Base-by-base conservation (phyloP, 1,139 yeast species). In the Sugiyamaella grinbergsii region DNA sequence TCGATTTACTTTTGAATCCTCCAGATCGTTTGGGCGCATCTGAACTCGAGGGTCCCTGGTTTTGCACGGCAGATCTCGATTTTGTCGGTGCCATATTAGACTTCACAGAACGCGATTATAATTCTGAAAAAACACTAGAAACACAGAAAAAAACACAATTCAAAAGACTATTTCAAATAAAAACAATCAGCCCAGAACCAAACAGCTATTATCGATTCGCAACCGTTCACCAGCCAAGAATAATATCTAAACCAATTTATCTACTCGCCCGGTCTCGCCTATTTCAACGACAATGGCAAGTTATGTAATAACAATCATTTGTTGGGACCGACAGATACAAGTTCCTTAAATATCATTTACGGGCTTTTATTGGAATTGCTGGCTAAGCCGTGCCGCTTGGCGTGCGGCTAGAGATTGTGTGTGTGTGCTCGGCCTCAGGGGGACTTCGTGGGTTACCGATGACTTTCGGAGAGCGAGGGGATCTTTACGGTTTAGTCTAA, bases 231-330 rank as follows among this genome's bases (percentile, higher is more conserved):
- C n/a, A n/a, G n/a, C n/a, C n/a, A n/a, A n/a, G n/a, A n/a, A n/a
- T n/a, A n/a, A n/a, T n/a, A n/a, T 16, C 37, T n/a, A 16, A 10
- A 5, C 13, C 13, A n/a, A 15, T 29, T 16, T 29, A 11, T 15
- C 33, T 29, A n/a, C 13, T 29, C 24, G 11, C 24, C 23, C 16
- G 39, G 4, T 34, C 15, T 24, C 10, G 18, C 32, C 18, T 23
- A 24, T 23, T n/a, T 10, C 34, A 28, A 28, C 43, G 43, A 40
- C 43, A 40, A 40, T 29, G 32, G 43, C 43, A 40, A 40, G 43
- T 40, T 40, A 40, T 40, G 43, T 40, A 40, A 40, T 40, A 40
- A 40, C 34, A 28, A 26, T 40, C 43, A 28, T 40, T 40, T 40
- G 43, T 40, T 40, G 43, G 43, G 22, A 33, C 20, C 2, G 23